These are phyloP conservation scores for Camelina hispida DNA, from an alignment of 345 rosid species.

Conservation along the genomic window DNA sequence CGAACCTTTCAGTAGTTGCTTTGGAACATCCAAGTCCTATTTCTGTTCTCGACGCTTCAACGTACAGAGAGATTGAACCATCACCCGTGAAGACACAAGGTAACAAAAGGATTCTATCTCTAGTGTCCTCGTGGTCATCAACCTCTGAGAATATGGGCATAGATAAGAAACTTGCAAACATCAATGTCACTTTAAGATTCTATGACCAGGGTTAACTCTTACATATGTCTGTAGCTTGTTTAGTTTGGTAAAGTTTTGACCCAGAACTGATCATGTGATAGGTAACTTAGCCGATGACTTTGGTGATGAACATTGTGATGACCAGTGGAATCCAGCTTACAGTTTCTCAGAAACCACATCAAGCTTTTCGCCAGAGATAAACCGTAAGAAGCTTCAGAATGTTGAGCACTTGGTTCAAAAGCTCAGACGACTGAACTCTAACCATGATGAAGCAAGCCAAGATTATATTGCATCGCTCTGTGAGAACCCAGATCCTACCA, in stretches of 20 bases:
- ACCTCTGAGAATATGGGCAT: conserved; percentile 24
- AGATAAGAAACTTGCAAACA: conserved; percentile 9
- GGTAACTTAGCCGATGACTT: conserved; percentile 50
- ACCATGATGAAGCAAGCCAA: conserved; percentile 83
- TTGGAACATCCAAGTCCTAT: conserved; percentile 87
- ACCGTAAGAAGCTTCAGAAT: conserved; percentile 81
- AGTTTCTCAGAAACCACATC: conserved; percentile 48
- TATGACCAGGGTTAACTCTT: conserved; percentile 25
- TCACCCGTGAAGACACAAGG: conserved; percentile 62
- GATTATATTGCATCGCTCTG: conserved; percentile 96
- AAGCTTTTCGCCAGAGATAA: conserved; percentile 64
- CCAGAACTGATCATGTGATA: conserved; percentile 47
- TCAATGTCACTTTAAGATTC: conserved; percentile 12
- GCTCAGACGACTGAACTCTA: conserved; percentile 80
- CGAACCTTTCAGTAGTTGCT: conserved; percentile 53
- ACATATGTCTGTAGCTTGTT: conserved; percentile 22
- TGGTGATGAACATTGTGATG: conserved; percentile 52
- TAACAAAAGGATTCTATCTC: not conserved
- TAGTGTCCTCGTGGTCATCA: conserved; percentile 8
- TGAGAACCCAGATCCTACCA: conserved; percentile 67
- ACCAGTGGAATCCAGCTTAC: conserved; percentile 55
- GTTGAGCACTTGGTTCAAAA: conserved; percentile 90
- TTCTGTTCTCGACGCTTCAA: conserved; percentile 73
- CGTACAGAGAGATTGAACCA: conserved; percentile 61
- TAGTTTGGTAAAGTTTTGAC: conserved; percentile 37